These are phyloP conservation scores for Diaporthe sp. DNA, from an alignment of 2,329 filamentous ascomycete genomes.

Conservation along the genomic window DNA sequence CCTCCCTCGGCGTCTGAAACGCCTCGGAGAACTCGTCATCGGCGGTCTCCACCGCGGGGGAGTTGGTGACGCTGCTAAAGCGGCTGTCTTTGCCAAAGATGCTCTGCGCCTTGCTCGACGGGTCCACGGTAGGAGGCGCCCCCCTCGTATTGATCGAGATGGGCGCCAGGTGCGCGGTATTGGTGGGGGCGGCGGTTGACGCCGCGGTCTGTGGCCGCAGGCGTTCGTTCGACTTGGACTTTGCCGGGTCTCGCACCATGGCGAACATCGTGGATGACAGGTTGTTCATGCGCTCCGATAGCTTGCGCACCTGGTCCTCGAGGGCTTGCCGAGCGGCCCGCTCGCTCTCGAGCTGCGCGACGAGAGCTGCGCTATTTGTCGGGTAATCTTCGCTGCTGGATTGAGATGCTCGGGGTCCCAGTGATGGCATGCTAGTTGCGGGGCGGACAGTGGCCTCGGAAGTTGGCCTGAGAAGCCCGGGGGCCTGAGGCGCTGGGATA, in stretches of 20 bases:
- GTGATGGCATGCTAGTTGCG: conserved; percentile 59
- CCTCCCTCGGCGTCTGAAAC: conserved; percentile 67
- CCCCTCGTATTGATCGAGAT: conserved; percentile 31
- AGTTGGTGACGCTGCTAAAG: conserved; percentile 34
- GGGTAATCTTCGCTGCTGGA: conserved; percentile 45
- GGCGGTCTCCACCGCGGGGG: conserved; percentile 49
- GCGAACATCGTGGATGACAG: conserved; percentile 59
- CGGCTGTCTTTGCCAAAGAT: conserved; percentile 55
- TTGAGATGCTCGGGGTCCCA: conserved; percentile 45
- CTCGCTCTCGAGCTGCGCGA: conserved; percentile 69
- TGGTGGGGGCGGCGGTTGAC: conserved; percentile 43
- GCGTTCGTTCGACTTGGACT: conserved; percentile 51
- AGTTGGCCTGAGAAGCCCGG: conserved; percentile 52
- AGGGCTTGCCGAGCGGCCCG: conserved; percentile 68
- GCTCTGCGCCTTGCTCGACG: conserved; percentile 44
- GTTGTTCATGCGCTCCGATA: conserved; percentile 65
- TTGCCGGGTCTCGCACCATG: conserved; percentile 52
- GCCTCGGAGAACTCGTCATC: conserved; percentile 57
- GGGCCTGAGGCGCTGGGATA: conserved; percentile 40
- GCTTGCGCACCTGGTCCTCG: conserved; percentile 68
- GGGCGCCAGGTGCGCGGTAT: conserved; percentile 38
- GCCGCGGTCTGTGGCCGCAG: conserved; percentile 41
- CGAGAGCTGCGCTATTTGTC: conserved; percentile 65
- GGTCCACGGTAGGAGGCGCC: conserved; percentile 34
- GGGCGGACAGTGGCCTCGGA: conserved; percentile 65